Base-by-base conservation (phyloP, 2,329 filamentous ascomycete species). In the Pyrenochaeta sp. region DNA sequence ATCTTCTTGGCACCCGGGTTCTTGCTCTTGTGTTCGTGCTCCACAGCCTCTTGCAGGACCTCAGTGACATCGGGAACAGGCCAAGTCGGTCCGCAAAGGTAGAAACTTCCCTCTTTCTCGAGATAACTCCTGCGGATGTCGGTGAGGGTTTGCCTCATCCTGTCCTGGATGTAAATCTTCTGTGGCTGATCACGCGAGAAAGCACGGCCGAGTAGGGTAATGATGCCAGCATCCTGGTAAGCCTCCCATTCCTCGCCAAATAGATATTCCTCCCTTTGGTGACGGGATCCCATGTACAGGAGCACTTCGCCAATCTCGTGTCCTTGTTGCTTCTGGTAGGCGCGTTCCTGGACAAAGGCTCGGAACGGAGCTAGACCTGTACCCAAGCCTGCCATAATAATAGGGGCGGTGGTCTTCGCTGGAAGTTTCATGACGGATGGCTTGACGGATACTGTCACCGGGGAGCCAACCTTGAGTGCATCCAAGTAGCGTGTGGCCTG, bases 171-270 rank as follows among this genome's bases (percentile, higher is more conserved):
- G 76, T 99, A 99, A 56, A 99, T 96, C 85, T 99, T 99, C 78
- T 96, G 82, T 11, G 90, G 88, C 81, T 99, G 94, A 70, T 99
- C 94, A 69, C 94, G 88, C 46, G 90, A 96, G 81, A 99, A 99
- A 29, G 94, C 94, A 37, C 90, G 85, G 38, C 94, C 94, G 36
- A 99, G 84, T 28, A 96, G 82, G 0, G 94, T 99, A 70, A 99
- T 92, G 61, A 99, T 90, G 37, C 94, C 94, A 0, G 94, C 91
- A 48, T 92, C 93, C 67, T 94, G 84, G 75, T 99, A 99, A 0
- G 94, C 94, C 74, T 99, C 94, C 94, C 94, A 99, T 74, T 99
- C 94, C 74, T 99, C 94, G 51, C 94, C 94, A 68, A 97, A 99
- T 48, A 96, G 86, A 75, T 99, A 99, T 77, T 99, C 94, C 76